phyloP scores from a whole-genome alignment of 2,329 filamentous ascomycete species.

The Penicillium verrucosum region DNA sequence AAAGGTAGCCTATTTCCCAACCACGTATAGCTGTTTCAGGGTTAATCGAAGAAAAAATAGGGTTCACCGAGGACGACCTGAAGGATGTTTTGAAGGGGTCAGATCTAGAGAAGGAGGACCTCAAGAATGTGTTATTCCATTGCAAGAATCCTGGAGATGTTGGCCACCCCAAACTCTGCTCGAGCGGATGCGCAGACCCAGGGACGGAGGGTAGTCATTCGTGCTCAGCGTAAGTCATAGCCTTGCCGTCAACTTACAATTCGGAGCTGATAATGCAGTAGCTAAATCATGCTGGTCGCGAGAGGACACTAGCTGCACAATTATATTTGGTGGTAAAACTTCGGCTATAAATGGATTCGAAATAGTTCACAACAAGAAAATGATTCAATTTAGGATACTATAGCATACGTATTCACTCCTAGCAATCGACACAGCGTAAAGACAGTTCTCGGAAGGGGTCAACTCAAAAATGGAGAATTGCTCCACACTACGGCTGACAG shows the following conservation, averaged over 20 bases:
- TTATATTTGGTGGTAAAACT: not conserved
- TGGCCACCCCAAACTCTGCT: constrained; percentile 33
- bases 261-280: not conserved
- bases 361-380: no score
- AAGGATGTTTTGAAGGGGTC: constrained; percentile 27
- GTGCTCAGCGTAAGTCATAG: constrained; percentile 16
- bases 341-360: not conserved
- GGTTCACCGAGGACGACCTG: constrained; percentile 30
- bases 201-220: constrained; percentile 30
- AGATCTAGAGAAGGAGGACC: constrained; percentile 25
- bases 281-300: not conserved
- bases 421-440: not conserved
- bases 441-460: not conserved
- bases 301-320: not conserved
- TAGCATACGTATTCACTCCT: no score
- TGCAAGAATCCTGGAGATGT: constrained; percentile 35
- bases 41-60: constrained; percentile 13
- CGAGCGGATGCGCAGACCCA: constrained; percentile 27
- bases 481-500: constrained; percentile 25
- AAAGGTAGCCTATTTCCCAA: constrained; percentile 24
- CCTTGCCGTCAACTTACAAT: not conserved
- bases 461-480: not conserved
- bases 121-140: constrained; percentile 34
- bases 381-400: not conserved
- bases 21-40: not conserved